Evolutionary conservation across 768 basidiomycete genomes (phyloP).

Genomic region (Mycena vitilis): DNA sequence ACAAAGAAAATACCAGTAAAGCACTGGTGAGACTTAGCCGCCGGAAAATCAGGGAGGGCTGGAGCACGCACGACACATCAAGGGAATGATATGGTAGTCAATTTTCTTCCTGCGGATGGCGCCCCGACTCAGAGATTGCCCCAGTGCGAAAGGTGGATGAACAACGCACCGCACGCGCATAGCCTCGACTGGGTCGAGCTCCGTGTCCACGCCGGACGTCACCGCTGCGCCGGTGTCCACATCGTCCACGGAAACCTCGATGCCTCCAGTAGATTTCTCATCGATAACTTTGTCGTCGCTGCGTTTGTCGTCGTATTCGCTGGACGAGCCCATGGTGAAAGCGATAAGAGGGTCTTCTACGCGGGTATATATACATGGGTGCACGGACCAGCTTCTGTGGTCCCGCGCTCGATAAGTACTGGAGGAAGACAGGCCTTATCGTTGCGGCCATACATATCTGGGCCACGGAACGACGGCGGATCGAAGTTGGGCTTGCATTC

Average conservation of each 20-base stretch:
- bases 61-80: neutral
- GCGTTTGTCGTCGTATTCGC: slow-evolving; percentile 9
- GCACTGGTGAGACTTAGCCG: neutral
- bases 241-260: slow-evolving; percentile 14
- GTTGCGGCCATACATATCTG: too few species aligned
- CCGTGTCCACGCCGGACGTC: neutral
- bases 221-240: slow-evolving; percentile 16
- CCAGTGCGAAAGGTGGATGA: neutral
- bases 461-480: too few species aligned
- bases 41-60: neutral
- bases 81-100: neutral
- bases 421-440: too few species aligned
- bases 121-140: neutral
- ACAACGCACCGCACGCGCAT: neutral
- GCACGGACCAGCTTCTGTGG: too few species aligned
- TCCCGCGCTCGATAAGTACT: too few species aligned
- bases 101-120: neutral
- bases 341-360: neutral
- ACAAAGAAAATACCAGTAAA: neutral
- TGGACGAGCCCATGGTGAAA: neutral
- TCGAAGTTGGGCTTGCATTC: too few species aligned
- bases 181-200: slow-evolving; percentile 5
- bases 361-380: too few species aligned
- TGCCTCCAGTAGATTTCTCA: neutral
- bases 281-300: slow-evolving; percentile 9